Evolutionary conservation across 2,329 filamentous ascomycete species (phyloP).

Genomic region (Balansia obtecta): DNA sequence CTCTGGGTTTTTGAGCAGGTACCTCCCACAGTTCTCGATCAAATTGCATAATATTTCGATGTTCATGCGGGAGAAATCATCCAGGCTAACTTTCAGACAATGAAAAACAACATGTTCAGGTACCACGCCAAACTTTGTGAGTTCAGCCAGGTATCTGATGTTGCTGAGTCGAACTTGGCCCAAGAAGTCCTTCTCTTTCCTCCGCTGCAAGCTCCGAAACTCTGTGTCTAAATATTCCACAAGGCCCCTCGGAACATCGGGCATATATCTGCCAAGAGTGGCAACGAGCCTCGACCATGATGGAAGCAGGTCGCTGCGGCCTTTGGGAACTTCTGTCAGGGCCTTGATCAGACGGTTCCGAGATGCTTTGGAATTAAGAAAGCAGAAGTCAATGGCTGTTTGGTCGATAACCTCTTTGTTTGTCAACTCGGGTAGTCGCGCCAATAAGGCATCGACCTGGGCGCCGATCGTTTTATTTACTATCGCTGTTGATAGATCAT

Average conservation of each 20-base stretch:
- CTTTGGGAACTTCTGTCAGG: conserved; percentile 88
- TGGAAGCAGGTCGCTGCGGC: conserved; percentile 79
- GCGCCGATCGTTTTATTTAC: conserved; percentile 96
- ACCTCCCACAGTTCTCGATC: conserved; percentile 91
- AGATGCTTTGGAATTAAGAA: conserved; percentile 95
- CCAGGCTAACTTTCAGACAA: conserved; percentile 91
- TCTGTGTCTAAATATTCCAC: conserved; percentile 91
- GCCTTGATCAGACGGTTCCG: conserved; percentile 88
- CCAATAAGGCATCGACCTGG: conserved; percentile 82
- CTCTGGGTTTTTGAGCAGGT: conserved; percentile 82
- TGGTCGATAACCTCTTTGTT: conserved; percentile 88
- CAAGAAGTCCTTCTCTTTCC: conserved; percentile 95
- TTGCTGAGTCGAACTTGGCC: conserved; percentile 89
- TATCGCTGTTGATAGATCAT: conserved; percentile 87
- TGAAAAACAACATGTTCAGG: conserved; percentile 98
- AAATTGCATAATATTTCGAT: conserved; percentile 97
- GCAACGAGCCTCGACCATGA: conserved; percentile 88
- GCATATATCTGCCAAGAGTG: conserved; percentile 85
- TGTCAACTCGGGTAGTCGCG: conserved; percentile 79
- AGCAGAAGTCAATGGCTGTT: conserved; percentile 92
- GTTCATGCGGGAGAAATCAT: conserved; percentile 97
- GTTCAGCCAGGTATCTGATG: conserved; percentile 91
- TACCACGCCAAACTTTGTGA: conserved; percentile 96
- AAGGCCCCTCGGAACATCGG: conserved; percentile 83
- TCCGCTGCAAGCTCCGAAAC: conserved; percentile 88